Evolutionary conservation across 1,139 yeast species (phyloP).

Genomic region (Insectozyma bohioensis): DNA sequence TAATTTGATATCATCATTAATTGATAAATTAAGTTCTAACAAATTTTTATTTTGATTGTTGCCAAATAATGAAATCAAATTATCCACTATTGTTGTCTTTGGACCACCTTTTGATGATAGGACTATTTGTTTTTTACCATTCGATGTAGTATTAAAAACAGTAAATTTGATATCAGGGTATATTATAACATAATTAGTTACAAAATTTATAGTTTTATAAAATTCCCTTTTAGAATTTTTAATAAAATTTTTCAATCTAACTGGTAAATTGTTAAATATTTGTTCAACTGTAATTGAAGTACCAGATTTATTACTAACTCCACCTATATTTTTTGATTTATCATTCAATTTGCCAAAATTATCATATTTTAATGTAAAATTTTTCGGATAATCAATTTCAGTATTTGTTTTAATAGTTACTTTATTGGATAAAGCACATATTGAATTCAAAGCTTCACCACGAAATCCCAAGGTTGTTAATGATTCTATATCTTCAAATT

Average conservation of each 20-base stretch:
- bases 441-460: slow-evolving; percentile 81
- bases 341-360: slow-evolving; percentile 47
- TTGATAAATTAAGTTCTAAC: slow-evolving; percentile 40
- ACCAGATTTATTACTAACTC: slow-evolving; percentile 47
- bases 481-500: slow-evolving; percentile 54
- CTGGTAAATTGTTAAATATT: slow-evolving; percentile 68
- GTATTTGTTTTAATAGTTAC: slow-evolving; percentile 58
- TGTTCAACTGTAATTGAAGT: slow-evolving; percentile 53
- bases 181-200: slow-evolving; percentile 72
- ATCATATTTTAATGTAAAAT: slow-evolving; percentile 53
- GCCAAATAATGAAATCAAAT: slow-evolving; percentile 70
- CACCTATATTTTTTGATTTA: slow-evolving; percentile 41
- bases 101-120: slow-evolving; percentile 50
- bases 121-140: slow-evolving; percentile 50
- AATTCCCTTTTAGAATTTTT: slow-evolving; percentile 74
- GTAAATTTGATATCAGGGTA: slow-evolving; percentile 56
- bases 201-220: slow-evolving; percentile 55
- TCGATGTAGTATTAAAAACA: slow-evolving; percentile 48
- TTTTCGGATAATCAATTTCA: slow-evolving; percentile 51
- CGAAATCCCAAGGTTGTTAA: slow-evolving; percentile 72
- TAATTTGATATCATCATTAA: slow-evolving; percentile 29
- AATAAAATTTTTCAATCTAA: slow-evolving; percentile 66
- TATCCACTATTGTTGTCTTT: slow-evolving; percentile 39
- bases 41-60: slow-evolving; percentile 60
- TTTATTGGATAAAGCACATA: slow-evolving; percentile 58